Base-by-base conservation (phyloP, 1,284 basidiomycete species). In the Cryptococcus hybrid region DNA sequence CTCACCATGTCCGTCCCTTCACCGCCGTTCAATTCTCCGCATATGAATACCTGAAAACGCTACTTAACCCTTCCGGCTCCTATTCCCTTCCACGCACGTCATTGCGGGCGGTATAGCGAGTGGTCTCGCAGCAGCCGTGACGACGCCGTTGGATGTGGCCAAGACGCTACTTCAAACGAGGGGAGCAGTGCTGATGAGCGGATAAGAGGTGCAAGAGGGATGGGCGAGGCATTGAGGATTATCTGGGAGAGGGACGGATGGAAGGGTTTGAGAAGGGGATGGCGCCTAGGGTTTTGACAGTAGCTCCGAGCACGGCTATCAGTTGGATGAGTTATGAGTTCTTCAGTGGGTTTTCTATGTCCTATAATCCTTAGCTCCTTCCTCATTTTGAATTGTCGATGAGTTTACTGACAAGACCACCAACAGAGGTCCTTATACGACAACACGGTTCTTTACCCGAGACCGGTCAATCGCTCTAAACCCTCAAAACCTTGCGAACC, bases 321-420 rank as follows among this genome's bases (percentile, higher is more conserved):
- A 96, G 92, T 79, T 99, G 96, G 95, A 81, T 97, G 75, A 92
- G 89, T 52, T 95, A 95, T 73, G 92, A 95, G 79, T 94, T 93
- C 80, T 95, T 94, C 83, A 94, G 90, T 93, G 75, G 80, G 90
- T 86, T 35, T n/a, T 39, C 35, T 24, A 24, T 24, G 24, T 24
- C 24, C 24, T 24, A 24, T 24, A 24, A 24, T 24, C 24, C 24
- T 24, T 24, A 24, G 24, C 24, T 24, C 24, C 24, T 24, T 24
- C 24, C 24, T 24, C n/a, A 11, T 48, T 35, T 35, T n/a, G 7
- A 9, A 12, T 15, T 13, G 24, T 35, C 24, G 15, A 5, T 15
- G 15, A 12, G 46, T 30, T 15, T 47, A 24, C 46, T 47, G 13
- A 47, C 46, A 35, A 4, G 24, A 30, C 5, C 24, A 24, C 24